Evolutionary conservation across 202 grass and related monocot genomes (phyloP), one percentile per base, ranked within the genome.

Genomic region (Musa balbisiana): DNA sequence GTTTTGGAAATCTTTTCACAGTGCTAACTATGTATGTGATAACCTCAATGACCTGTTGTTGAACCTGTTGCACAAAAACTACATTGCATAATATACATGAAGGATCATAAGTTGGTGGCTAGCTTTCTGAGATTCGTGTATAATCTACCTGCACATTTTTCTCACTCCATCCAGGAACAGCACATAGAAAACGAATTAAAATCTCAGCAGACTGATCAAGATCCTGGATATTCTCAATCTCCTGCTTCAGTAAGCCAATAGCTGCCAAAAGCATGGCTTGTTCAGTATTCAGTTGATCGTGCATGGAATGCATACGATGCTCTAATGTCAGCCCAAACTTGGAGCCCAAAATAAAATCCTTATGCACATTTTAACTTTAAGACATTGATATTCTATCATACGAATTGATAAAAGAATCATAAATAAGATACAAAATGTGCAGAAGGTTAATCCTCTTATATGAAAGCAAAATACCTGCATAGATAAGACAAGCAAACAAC

Each of bases 121-220:
- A 55, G 63, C 8, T 1, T 13, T 77, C 80, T 58, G 64, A 21
- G 67, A 64, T 22, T 80, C 60, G 29, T 79, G 76, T 1, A 43
- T 43, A 43, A 43, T 43, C 49, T 86, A 97, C 93, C 89, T 98
- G 95, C 22, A 98, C 89, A 78, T 98, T 98, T 82, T 98, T 98
- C 83, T 98, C 95, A 26, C 75, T 81, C 95, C 95, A 98, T 74
- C 95, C 91, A 83, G 95, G 95, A 27, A 98, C 89, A 79, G 84
- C 85, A 85, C 91, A 98, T 75, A 98, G 80, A 27, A 98, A 83
- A 81, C 89, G 95, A 85, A 98, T 80, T 58, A 98, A 87, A 49
- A 94, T 83, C 78, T 98, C 95, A 68, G 95, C 87, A 67, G 26
- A 90, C 62, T 85, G 84, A 80, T 98, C 87, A 64, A 98, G 86